A percentile compares a stretch with the other conserved stretches of the same genome.
These are phyloP conservation scores for Spiromastix sp. DNA, from an alignment of 2,329 filamentous ascomycete species.

Conservation along the genomic window DNA sequence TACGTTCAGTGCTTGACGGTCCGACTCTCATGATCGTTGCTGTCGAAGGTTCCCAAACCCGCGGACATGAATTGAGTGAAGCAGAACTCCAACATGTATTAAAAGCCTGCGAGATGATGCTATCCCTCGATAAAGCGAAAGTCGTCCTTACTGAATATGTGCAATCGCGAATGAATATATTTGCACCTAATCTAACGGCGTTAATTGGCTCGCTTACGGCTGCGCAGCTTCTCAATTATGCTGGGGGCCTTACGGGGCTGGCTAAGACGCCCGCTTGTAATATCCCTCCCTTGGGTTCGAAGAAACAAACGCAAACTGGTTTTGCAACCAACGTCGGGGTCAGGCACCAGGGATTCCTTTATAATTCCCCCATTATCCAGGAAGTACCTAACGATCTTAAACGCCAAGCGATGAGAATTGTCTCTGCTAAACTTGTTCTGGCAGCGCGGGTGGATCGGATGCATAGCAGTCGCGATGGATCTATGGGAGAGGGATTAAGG, in stretches of 20 bases:
- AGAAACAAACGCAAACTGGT: slow-evolving; percentile 69
- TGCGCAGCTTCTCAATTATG: slow-evolving; percentile 90
- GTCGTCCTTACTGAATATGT: slow-evolving; percentile 84
- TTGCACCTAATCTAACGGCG: slow-evolving; percentile 85
- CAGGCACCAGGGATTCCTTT: slow-evolving; percentile 86
- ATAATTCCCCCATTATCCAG: slow-evolving; percentile 80
- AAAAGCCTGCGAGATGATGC: slow-evolving; percentile 73
- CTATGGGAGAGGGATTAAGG: slow-evolving; percentile 70
- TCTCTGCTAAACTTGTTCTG: slow-evolving; percentile 87
- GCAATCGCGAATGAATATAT: slow-evolving; percentile 91
- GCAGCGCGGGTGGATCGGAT: slow-evolving; percentile 83
- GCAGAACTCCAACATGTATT: slow-evolving; percentile 64
- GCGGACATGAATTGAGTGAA: slow-evolving; percentile 66
- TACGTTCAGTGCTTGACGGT: slow-evolving; percentile 75
- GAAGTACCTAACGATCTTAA: slow-evolving; percentile 78
- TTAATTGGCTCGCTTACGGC: slow-evolving; percentile 88
- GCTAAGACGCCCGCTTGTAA: slow-evolving; percentile 93
- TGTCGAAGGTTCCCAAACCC: slow-evolving; percentile 83
- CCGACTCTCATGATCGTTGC: slow-evolving; percentile 92
- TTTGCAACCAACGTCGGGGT: slow-evolving; percentile 88
- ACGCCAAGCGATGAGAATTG: slow-evolving; percentile 88
- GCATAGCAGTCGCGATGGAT: slow-evolving; percentile 70
- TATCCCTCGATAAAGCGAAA: slow-evolving; percentile 82
- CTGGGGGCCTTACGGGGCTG: slow-evolving; percentile 76
- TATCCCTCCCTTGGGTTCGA: slow-evolving; percentile 79